phyloP scores from a whole-genome alignment of 352 stramenopile genomes.

The Phytophthora litchii region DNA sequence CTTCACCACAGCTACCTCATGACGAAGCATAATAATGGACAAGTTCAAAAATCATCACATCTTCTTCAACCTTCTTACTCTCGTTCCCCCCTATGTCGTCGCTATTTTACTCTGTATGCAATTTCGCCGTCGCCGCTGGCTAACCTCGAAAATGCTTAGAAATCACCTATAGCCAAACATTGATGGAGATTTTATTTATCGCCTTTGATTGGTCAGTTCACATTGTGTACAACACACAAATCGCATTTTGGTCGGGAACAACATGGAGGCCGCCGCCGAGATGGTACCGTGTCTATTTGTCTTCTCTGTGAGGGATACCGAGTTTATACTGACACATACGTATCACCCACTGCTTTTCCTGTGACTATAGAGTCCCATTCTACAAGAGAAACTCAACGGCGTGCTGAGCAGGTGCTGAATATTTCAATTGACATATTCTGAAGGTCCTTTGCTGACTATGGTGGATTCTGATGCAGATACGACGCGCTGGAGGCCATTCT shows the following conservation, averaged over 20 bases:
- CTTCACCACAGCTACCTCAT: too few species aligned
- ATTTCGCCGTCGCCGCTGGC: too few species aligned
- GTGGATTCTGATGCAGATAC: constrained; percentile 48
- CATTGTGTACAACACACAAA: constrained; percentile 6
- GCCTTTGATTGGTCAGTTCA: too few species aligned
- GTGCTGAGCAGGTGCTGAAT: constrained; percentile 50
- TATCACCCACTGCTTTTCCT: not conserved
- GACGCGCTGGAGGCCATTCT: constrained; percentile 78
- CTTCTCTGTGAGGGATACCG: not conserved
- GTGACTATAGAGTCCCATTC: constrained; percentile 52
- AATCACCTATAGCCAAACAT: too few species aligned
- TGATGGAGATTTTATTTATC: too few species aligned
- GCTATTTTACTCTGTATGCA: too few species aligned
- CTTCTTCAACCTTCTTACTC: too few species aligned
- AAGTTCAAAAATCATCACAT: too few species aligned
- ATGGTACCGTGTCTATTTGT: constrained; percentile 20
- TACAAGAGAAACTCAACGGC: constrained; percentile 67
- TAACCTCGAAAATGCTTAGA: too few species aligned
- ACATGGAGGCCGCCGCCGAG: constrained; percentile 39
- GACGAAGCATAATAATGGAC: too few species aligned
- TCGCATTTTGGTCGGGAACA: not conserved
- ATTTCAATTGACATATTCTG: not conserved
- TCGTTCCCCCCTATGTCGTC: too few species aligned
- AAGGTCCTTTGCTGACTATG: not conserved
- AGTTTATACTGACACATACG: not conserved